Conservation (phyloP, 352 stramenopile genomes). For the Globisporangium carolinianum region DNA sequence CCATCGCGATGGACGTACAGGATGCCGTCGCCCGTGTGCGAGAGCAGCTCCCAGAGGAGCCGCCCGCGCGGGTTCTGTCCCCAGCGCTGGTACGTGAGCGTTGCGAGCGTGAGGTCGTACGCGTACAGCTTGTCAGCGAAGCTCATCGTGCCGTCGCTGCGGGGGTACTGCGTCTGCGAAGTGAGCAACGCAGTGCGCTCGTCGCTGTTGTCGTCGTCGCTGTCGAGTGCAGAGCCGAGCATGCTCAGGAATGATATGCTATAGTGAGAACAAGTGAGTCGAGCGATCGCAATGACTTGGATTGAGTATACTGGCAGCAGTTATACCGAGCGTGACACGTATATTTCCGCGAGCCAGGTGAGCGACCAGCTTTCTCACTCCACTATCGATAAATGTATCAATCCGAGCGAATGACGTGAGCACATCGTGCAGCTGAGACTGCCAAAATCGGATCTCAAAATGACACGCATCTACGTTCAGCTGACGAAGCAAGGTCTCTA, state of each 20-base stretch:
- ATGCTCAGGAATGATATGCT: background rate
- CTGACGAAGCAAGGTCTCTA: background rate
- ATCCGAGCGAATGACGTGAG: background rate
- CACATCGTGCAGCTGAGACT: too few species aligned
- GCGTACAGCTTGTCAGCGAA: constrained; percentile 52
- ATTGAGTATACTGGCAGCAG: background rate
- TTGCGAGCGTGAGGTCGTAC: constrained; percentile 70
- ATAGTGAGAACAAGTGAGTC: background rate
- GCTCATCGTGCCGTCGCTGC: constrained; percentile 28
- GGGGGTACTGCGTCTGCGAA: constrained; percentile 1
- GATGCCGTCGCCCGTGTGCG: constrained; percentile 77
- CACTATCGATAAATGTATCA: background rate
- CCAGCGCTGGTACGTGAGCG: constrained; percentile 63
- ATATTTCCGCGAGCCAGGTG: too few species aligned
- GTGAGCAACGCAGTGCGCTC: constrained; percentile 10
- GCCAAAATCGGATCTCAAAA: too few species aligned
- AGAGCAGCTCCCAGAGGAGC: constrained; percentile 73
- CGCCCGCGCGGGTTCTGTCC: constrained; percentile 32
- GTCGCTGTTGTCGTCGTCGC: background rate
- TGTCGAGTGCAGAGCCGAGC: background rate
- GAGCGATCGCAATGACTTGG: background rate
- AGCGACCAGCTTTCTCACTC: background rate
- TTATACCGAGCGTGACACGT: too few species aligned
- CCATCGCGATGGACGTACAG: constrained; percentile 33
- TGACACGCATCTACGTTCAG: background rate